These are phyloP conservation scores for Nakazawaea laoshanensis DNA, from an alignment of 805 yeast genomes.

Conservation along the genomic window DNA sequence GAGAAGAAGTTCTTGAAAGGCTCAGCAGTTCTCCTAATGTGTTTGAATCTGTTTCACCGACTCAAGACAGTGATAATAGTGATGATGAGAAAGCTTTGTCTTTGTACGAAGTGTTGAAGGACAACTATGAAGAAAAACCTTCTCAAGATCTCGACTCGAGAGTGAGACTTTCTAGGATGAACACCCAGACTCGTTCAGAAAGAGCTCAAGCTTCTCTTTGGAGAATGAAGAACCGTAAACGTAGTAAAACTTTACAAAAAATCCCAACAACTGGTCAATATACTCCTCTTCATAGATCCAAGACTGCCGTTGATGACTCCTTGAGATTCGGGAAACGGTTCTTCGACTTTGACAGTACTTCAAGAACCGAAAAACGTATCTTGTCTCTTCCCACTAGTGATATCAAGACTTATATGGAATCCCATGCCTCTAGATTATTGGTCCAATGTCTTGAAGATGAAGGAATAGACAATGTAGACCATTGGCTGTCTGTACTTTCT, in stretches of 20 bases:
- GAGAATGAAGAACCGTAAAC: conserved; percentile 51
- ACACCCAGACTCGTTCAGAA: conserved; percentile 38
- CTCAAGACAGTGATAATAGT: conserved; percentile 23
- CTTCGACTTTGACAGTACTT: conserved; percentile 6
- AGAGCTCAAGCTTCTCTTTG: conserved; percentile 59
- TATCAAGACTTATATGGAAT: conserved; percentile 17
- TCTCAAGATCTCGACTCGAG: conserved; percentile 13
- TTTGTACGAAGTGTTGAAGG: conserved; percentile 45
- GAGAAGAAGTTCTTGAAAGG: neutral
- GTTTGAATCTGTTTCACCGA: conserved; percentile 7
- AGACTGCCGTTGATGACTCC: conserved; percentile 1
- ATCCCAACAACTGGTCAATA: conserved; percentile 21
- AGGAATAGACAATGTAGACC: conserved; percentile 33
- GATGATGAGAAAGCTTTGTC: conserved; percentile 71
- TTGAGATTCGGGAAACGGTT: conserved; percentile 3
- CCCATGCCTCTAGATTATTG: conserved; percentile 43
- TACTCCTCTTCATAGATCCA: conserved; percentile 9
- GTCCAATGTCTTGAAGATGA: conserved; percentile 58
- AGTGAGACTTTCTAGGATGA: conserved; percentile 25
- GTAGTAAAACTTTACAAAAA: conserved; percentile 35
- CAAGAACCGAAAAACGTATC: conserved; percentile 3
- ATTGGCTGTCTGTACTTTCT: conserved; percentile 54
- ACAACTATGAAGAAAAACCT: neutral
- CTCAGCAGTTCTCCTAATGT: conserved; percentile 9
- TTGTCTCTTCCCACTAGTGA: conserved; percentile 10